Conservation (phyloP, 2,329 filamentous ascomycete species). For the Alternaria postmessia region DNA sequence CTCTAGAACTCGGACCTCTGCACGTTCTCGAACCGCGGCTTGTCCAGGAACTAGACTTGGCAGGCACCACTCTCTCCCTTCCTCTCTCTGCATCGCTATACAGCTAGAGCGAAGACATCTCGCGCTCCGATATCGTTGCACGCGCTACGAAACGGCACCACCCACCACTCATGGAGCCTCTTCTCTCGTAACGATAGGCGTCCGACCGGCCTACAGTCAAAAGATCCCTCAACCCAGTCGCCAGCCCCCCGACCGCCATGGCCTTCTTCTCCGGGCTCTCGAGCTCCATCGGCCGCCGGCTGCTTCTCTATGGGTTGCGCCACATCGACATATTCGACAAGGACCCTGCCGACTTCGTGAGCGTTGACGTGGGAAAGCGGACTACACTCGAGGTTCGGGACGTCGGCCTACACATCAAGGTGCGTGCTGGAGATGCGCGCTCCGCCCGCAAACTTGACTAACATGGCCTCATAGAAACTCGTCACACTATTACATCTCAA, state of each 20-base stretch:
- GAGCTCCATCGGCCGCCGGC: slow-evolving; percentile 82
- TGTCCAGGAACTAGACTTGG: slow-evolving; percentile 6
- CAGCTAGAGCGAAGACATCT: slow-evolving; percentile 5
- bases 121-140: slow-evolving; percentile 8
- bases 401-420: slow-evolving; percentile 81
- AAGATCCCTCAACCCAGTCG: slow-evolving; percentile 14
- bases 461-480: slow-evolving; percentile 71
- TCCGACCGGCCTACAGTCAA: slow-evolving; percentile 31
- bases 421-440: slow-evolving; percentile 50
- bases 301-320: slow-evolving; percentile 85
- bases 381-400: slow-evolving; percentile 87
- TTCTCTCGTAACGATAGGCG: slow-evolving; percentile 39
- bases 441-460: slow-evolving; percentile 17
- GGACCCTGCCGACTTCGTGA: slow-evolving; percentile 84
- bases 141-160: slow-evolving; percentile 13
- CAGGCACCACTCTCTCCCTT: slow-evolving; percentile 11
- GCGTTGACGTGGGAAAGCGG: slow-evolving; percentile 81
- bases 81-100: not conserved
- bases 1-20: slow-evolving; percentile 1
- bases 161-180: slow-evolving; percentile 39
- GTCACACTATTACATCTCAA: slow-evolving; percentile 73
- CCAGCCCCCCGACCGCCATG: slow-evolving; percentile 59
- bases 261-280: slow-evolving; percentile 71
- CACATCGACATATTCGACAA: slow-evolving; percentile 87
- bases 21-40: slow-evolving; percentile 3